Conservation (phyloP, 1,139 yeast species). For the Kodamaea fungicola region DNA sequence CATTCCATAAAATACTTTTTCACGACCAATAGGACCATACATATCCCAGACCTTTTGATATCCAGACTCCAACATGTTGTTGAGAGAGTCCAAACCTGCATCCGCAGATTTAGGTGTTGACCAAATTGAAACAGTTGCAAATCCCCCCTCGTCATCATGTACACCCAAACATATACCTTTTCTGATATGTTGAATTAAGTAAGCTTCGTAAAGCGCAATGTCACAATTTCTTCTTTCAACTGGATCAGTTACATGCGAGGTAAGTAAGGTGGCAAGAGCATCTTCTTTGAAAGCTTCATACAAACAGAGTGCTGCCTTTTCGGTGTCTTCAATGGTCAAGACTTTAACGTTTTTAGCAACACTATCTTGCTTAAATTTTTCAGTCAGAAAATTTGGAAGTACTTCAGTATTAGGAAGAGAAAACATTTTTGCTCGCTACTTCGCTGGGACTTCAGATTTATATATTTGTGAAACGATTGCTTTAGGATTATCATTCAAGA, state of each 20-base stretch:
- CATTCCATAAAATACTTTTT: conserved; percentile 54
- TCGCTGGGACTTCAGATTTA: too few species aligned
- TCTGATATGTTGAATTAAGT: conserved; percentile 53
- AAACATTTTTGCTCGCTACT: neutral
- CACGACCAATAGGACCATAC: conserved; percentile 50
- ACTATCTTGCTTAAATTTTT: conserved; percentile 6
- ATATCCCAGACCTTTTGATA: conserved; percentile 52
- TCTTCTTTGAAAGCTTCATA: conserved; percentile 51
- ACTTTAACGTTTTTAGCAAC: conserved; percentile 17
- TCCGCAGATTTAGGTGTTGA: conserved; percentile 48
- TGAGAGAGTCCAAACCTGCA: conserved; percentile 44
- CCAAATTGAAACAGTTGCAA: conserved; percentile 66
- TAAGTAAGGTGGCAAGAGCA: conserved; percentile 47
- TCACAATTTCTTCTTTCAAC: conserved; percentile 41
- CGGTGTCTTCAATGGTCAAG: conserved; percentile 41
- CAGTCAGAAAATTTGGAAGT: conserved; percentile 4
- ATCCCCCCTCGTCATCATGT: conserved; percentile 40
- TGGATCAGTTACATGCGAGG: conserved; percentile 39
- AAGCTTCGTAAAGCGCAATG: conserved; percentile 50
- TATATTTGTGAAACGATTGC: too few species aligned
- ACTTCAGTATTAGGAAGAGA: conserved; percentile 7
- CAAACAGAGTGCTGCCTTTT: conserved; percentile 54
- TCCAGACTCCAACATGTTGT: conserved; percentile 55
- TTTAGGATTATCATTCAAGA: too few species aligned
- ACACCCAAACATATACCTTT: conserved; percentile 55